A percentile compares a stretch with the other conserved stretches of the same genome.
Evolutionary conservation across 2,329 filamentous ascomycete genomes (phyloP).

Genomic region (Fusarium tjaetaba): DNA sequence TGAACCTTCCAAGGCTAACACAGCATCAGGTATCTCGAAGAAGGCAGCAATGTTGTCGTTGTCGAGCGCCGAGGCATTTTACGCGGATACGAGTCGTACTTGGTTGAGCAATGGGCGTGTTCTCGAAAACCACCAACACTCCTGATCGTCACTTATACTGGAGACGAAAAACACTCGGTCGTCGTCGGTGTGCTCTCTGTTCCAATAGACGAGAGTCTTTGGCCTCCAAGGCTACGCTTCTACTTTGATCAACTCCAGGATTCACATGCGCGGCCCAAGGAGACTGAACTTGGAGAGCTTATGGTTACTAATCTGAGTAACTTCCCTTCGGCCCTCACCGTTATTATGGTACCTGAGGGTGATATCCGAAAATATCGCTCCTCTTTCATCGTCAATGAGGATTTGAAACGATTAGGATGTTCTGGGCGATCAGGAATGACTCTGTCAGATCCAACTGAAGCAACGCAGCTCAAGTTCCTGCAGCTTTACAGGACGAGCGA

Average conservation of each 20-base stretch:
- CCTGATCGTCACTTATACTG: slow-evolving; percentile 92
- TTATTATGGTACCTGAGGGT: slow-evolving; percentile 90
- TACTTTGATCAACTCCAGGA: slow-evolving; percentile 90
- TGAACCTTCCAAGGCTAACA: slow-evolving; percentile 13
- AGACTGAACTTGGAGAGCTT: slow-evolving; percentile 82
- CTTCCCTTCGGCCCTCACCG: slow-evolving; percentile 90
- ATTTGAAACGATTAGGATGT: slow-evolving; percentile 91
- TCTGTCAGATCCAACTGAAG: slow-evolving; percentile 78
- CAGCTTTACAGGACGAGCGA: slow-evolving; percentile 91
- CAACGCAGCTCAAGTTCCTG: slow-evolving; percentile 89
- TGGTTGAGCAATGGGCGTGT: slow-evolving; percentile 98
- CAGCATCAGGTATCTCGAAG: slow-evolving; percentile 76
- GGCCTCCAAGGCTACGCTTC: slow-evolving; percentile 80
- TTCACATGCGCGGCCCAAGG: slow-evolving; percentile 84
- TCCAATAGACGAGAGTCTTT: slow-evolving; percentile 79
- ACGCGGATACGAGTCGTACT: slow-evolving; percentile 88
- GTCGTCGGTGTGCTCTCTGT: slow-evolving; percentile 83
- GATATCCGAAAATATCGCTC: slow-evolving; percentile 83
- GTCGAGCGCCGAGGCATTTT: slow-evolving; percentile 77
- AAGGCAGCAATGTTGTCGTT: slow-evolving; percentile 80
- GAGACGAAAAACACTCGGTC: slow-evolving; percentile 82
- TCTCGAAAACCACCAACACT: slow-evolving; percentile 90
- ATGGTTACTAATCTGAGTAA: slow-evolving; percentile 95
- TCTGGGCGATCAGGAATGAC: slow-evolving; percentile 89
- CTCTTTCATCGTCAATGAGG: slow-evolving; percentile 92